Conservation (phyloP, 2,329 filamentous ascomycete genomes). For the Talaromyces sp. region DNA sequence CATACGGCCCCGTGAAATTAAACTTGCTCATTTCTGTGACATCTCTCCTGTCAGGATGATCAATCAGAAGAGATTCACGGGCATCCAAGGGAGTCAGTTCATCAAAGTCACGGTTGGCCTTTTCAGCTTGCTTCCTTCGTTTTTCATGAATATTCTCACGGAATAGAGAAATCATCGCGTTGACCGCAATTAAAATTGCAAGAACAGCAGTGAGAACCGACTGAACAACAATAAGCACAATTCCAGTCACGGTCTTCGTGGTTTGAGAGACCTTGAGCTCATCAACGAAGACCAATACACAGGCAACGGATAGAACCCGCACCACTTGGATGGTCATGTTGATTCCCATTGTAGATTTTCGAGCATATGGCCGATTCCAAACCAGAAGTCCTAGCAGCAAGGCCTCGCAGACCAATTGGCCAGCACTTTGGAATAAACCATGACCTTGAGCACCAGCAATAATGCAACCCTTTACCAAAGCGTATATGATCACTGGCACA, state of each 20-base stretch:
- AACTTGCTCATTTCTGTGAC: slow-evolving; percentile 44
- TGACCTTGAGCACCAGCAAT: slow-evolving; percentile 85
- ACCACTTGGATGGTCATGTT: slow-evolving; percentile 91
- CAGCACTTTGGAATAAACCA: slow-evolving; percentile 77
- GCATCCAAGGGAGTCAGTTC: slow-evolving; percentile 84
- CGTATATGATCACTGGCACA: slow-evolving; percentile 83
- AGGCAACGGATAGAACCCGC: slow-evolving; percentile 82
- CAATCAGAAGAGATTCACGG: slow-evolving; percentile 69
- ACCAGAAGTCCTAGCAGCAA: slow-evolving; percentile 77
- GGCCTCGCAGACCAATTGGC: slow-evolving; percentile 78
- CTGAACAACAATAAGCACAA: slow-evolving; percentile 93
- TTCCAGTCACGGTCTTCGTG: slow-evolving; percentile 89
- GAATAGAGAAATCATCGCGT: slow-evolving; percentile 79
- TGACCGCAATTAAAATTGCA: slow-evolving; percentile 85
- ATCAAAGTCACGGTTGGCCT: slow-evolving; percentile 73
- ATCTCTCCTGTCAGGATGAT: slow-evolving; percentile 51
- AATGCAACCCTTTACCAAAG: slow-evolving; percentile 83
- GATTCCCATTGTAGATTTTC: slow-evolving; percentile 86
- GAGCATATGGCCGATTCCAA: slow-evolving; percentile 84
- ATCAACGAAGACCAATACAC: slow-evolving; percentile 91
- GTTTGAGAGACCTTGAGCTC: slow-evolving; percentile 87
- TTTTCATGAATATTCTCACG: slow-evolving; percentile 88
- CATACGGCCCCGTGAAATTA: slow-evolving; percentile 44
- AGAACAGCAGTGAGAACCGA: slow-evolving; percentile 78
- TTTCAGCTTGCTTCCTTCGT: slow-evolving; percentile 87